Percentiles rank a stretch among this genome's conserved stretches.
Conservation (phyloP, 139 green algal species). For the Astrephomene gubernaculifera region DNA sequence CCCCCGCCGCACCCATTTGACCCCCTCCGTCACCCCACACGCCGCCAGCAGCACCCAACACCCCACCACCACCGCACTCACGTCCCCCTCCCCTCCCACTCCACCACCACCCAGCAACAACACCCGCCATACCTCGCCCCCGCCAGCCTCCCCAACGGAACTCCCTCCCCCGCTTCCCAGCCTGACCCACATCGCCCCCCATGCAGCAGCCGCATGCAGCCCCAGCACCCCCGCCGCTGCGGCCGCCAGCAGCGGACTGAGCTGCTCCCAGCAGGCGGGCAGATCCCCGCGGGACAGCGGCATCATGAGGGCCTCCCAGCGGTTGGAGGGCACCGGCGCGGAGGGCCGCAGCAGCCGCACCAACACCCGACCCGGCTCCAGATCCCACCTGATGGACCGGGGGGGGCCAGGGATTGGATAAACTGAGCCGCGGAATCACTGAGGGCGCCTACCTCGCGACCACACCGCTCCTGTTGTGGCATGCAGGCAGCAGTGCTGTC, state of each 20-base stretch:
- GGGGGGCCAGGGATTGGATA: not conserved
- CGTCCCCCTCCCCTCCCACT: too few relatives aligned
- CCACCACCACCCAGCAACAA: too few relatives aligned
- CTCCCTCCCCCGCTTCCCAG: too few relatives aligned
- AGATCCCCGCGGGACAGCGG: slow-evolving; percentile 61
- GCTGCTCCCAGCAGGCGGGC: slow-evolving; percentile 59
- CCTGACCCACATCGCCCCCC: too few relatives aligned
- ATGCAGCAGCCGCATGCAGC: slow-evolving; percentile 39
- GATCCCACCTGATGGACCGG: slow-evolving; percentile 66
- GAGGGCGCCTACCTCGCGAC: not conserved
- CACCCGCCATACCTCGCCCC: too few relatives aligned
- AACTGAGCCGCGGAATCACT: not conserved
- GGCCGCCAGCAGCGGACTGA: slow-evolving; percentile 34
- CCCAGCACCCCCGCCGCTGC: slow-evolving; percentile 33
- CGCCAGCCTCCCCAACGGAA: too few relatives aligned
- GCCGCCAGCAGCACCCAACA: not conserved
- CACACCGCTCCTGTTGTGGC: not conserved
- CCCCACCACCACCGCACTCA: not conserved
- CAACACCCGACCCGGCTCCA: slow-evolving; percentile 73
- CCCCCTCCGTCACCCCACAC: slow-evolving; percentile 29
- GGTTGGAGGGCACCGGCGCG: slow-evolving; percentile 56
- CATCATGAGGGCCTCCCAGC: slow-evolving; percentile 69
- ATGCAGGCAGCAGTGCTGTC: not conserved
- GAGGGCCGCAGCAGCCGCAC: slow-evolving; percentile 66
- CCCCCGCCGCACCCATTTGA: too few relatives aligned